phyloP scores from a whole-genome alignment of 2,329 filamentous ascomycete genomes.

The Neodidymelliopsis sp. region DNA sequence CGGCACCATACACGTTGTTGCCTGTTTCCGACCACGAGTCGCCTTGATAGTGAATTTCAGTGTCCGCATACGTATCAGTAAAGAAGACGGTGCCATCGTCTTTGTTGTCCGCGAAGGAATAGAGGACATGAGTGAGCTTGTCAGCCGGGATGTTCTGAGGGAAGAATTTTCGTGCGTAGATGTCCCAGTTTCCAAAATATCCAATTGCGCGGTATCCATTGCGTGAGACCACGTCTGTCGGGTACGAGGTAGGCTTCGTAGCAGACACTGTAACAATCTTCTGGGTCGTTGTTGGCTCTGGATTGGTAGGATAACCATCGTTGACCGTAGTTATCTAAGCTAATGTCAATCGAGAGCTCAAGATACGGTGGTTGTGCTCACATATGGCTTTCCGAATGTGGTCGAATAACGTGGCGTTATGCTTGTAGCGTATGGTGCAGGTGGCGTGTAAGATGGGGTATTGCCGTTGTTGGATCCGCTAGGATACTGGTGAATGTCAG shows the following conservation, averaged over 20 bases:
- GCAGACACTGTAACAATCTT: not conserved
- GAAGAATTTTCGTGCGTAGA: conserved; percentile 85
- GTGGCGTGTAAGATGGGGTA: not conserved
- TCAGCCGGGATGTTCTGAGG: conserved; percentile 83
- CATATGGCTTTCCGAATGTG: conserved; percentile 13
- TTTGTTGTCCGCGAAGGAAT: conserved; percentile 87
- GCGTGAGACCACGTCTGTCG: conserved; percentile 4
- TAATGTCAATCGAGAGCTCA: not conserved
- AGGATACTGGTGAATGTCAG: not conserved
- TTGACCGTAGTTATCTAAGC: conserved; percentile 5
- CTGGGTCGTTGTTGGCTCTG: not conserved
- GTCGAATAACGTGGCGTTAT: conserved; percentile 3
- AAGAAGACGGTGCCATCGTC: conserved; percentile 74
- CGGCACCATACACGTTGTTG: conserved; percentile 76
- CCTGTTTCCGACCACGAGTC: conserved; percentile 73
- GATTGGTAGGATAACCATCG: not conserved
- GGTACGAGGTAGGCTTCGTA: not conserved
- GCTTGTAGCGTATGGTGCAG: conserved; percentile 4
- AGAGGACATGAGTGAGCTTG: conserved; percentile 87
- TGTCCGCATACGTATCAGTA: conserved; percentile 39
- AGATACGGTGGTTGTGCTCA: not conserved
- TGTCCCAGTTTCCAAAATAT: conserved; percentile 82
- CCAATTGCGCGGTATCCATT: conserved; percentile 55
- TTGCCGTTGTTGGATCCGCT: not conserved
- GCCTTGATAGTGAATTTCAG: conserved; percentile 64